Base-by-base conservation (phyloP, 2,329 filamentous ascomycete genomes). In the Calycina herbarum region DNA sequence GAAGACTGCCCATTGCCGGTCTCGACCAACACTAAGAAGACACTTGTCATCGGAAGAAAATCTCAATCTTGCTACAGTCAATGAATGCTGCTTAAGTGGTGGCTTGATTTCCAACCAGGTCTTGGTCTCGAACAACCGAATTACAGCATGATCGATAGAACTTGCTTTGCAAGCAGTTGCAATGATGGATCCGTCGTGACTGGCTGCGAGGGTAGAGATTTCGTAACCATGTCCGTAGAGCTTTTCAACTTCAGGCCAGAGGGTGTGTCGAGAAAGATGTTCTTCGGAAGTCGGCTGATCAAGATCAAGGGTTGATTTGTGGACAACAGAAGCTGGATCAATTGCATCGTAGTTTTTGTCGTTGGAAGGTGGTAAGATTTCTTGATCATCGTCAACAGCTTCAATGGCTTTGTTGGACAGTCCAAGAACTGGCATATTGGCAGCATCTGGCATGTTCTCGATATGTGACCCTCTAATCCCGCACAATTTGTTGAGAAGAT, bases 211-310 rank as follows among this genome's bases (percentile, higher is more conserved):
- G 45, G 92, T 91, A 1, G 93, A 96, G 60, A 99, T 94, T 78
- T 99, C 95, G 79, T 97, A 97, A 35, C 95, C 95, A 78, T 99
- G 95, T 1, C 95, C 95, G 78, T 99, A 99, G 1, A 99, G 85
- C 80, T 99, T 99, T 78, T 99, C 95, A 6, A 87, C 87, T 76
- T 99, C 95, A 2, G 95, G 95, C 93, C 94, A 99, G 38, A 99
- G 86, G 0, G 95, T 96, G 77, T 96, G 89, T 8, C 94, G 88
- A 29, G 93, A 90, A 1, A 99, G 86, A 63, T 92, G 89, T 77
- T 98, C 95, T 78, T 99, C 95, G 42, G 93, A 84, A 0, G 95
- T 94, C 11, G 95, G 94, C 69, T 91, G 88, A 54, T 86, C 79
- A 62, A 90, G 82, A 56, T 89, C 84, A 7, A 93, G 81, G 3